Base-by-base conservation (phyloP, 2,329 filamentous ascomycete species). In the Pseudogymnoascus sp. region DNA sequence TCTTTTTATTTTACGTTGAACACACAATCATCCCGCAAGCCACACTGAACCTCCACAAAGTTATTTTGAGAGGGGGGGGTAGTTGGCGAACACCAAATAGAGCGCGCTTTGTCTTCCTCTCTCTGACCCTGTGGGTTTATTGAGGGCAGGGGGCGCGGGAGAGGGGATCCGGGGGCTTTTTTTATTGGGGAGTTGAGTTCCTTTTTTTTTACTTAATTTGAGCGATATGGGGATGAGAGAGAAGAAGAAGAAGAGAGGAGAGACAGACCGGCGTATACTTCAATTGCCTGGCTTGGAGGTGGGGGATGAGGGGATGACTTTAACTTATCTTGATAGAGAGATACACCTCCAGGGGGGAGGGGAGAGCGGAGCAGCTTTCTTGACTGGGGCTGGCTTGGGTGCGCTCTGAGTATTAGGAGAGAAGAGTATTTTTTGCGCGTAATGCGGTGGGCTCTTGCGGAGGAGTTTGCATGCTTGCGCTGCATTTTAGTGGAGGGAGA, bases 121-220 rank as follows among this genome's bases (percentile, higher is more conserved):
- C 43, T 52, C 23, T 52, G 14, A 2, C 43, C 43, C 43, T 52
- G 43, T 7, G 43, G 43, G 43, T 52, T 52, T 29, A 29, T 10
- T 29, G 43, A 12, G n/a, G 19, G 10, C 7, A 23, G 14, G 7
- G 11, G 23, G 8, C 23, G 43, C 14, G 43, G 16, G 23, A 45
- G 43, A 29, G 43, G 14, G 43, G 14, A 52, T n/a, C n/a, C 16
- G 43, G 43, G 43, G 43, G 23, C 23, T 52, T 52, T 41, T 23
- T 49, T 52, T 41, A 43, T 29, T 45, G 23, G 43, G 43, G 23
- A 11, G 31, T 52, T 52, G 23, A 19, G 23, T 26, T 26, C 23
- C 5, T 52, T 52, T 19, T 45, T 52, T 52, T 52, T 52, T 33
- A 52, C 43, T 52, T 52, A 52, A 52, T 52, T 52, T 52, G 43